Evolutionary conservation across 2,329 filamentous ascomycete genomes (phyloP).

Genomic region (Neofusicoccum ribis): DNA sequence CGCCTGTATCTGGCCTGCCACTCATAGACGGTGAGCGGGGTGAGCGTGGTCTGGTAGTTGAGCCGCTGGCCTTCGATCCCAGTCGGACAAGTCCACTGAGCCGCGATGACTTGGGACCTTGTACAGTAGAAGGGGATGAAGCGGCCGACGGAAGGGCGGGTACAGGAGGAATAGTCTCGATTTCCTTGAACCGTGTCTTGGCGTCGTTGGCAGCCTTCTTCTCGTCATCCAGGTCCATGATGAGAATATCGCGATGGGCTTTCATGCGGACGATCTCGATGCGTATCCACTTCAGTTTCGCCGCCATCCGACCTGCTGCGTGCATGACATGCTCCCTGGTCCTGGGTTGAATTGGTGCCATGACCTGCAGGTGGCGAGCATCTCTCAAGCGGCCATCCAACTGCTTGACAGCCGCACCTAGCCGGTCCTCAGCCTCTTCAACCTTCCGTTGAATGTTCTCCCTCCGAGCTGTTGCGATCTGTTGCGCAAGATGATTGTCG

Average conservation of each 20-base stretch:
- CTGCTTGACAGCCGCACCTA: constrained; percentile 70
- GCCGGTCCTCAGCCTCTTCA: constrained; percentile 75
- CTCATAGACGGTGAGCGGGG: constrained; percentile 31
- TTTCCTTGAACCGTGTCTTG: constrained; percentile 27
- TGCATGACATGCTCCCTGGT: constrained; percentile 83
- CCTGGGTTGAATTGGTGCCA: constrained; percentile 89
- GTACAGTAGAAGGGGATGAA: constrained; percentile 7
- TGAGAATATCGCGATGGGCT: constrained; percentile 86
- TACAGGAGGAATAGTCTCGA: background rate
- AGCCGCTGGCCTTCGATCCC: constrained; percentile 38
- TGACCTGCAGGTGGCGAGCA: constrained; percentile 81
- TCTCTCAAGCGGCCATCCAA: constrained; percentile 84
- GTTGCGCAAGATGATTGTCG: constrained; percentile 79
- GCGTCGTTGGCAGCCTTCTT: constrained; percentile 40
- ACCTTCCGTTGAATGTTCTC: constrained; percentile 85
- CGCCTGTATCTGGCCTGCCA: constrained; percentile 27
- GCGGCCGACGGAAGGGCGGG: background rate
- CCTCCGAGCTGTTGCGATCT: constrained; percentile 79
- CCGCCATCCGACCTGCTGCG: constrained; percentile 79
- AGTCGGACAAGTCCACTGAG: constrained; percentile 36
- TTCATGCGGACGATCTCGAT: constrained; percentile 90
- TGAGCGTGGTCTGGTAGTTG: constrained; percentile 26
- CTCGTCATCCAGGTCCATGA: constrained; percentile 84
- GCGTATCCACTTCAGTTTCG: constrained; percentile 89
- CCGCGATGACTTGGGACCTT: constrained; percentile 25